Percentiles rank a stretch among this genome's conserved stretches.
Conservation (phyloP, 495 filamentous ascomycete genomes). For the Hypoxylon cercidicola region DNA sequence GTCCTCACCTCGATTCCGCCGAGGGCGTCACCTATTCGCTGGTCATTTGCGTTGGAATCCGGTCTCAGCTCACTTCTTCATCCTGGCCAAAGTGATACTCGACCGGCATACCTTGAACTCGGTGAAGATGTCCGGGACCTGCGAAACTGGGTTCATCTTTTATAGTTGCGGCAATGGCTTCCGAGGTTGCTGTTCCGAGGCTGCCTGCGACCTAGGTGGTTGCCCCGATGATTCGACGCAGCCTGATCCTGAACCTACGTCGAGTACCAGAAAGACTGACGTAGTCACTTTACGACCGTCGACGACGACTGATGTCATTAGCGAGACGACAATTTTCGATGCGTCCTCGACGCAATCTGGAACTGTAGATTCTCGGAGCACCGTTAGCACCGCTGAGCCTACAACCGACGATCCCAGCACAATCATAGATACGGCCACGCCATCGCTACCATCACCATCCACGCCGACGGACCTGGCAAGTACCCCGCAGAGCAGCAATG, state of each 20-base stretch:
- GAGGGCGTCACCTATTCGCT: no score
- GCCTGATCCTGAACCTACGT: not conserved
- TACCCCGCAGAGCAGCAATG: not conserved
- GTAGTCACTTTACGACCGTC: no score
- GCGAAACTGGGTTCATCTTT: constrained; percentile 15
- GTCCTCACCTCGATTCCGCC: no score
- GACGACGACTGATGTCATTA: no score
- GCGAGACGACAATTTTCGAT: not conserved
- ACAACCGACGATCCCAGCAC: not conserved
- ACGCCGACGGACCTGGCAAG: not conserved
- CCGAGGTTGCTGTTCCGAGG: constrained; percentile 36
- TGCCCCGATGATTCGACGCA: constrained; percentile 9
- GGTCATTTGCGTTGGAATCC: no score
- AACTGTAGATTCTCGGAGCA: not conserved
- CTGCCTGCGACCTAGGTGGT: constrained; percentile 27
- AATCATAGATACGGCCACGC: not conserved
- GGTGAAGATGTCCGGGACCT: not conserved
- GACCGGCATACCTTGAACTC: not conserved
- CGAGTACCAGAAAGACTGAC: constrained; percentile 3
- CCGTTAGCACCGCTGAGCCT: not conserved
- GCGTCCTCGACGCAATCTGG: not conserved
- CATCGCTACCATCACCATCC: not conserved
- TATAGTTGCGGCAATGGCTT: constrained; percentile 36
- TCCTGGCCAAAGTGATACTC: no score
- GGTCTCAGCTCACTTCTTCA: no score